phyloP scores from a whole-genome alignment of 441 rosid genomes.

The California macrophylla region DNA sequence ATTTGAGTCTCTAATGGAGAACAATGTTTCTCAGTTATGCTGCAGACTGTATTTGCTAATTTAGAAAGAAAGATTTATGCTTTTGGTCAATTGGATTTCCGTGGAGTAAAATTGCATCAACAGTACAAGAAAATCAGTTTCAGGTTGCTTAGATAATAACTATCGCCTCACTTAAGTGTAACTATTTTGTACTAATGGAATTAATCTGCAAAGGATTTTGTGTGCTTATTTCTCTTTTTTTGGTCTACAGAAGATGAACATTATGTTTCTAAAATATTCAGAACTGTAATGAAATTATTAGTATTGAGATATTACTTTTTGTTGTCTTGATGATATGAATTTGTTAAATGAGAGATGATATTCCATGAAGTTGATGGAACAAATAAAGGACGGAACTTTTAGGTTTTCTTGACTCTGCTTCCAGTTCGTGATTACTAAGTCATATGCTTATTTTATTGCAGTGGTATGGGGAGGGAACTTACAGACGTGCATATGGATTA shows the following conservation, averaged over 20 bases:
- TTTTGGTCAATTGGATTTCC: not conserved
- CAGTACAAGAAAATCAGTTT: not conserved
- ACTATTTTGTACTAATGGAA: too few species aligned
- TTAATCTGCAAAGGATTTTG: too few species aligned
- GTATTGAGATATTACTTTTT: not conserved
- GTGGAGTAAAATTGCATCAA: not conserved
- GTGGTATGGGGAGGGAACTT: slow-evolving; percentile 76
- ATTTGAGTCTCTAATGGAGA: not conserved
- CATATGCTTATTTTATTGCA: slow-evolving; percentile 24
- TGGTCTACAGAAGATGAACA: too few species aligned
- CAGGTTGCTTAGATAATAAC: not conserved
- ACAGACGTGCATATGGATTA: slow-evolving; percentile 48
- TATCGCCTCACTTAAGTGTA: too few species aligned
- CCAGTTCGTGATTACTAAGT: not conserved
- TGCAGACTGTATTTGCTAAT: not conserved
- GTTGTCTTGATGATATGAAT: not conserved
- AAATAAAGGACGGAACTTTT: too few species aligned
- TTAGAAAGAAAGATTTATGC: not conserved
- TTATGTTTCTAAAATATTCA: not conserved
- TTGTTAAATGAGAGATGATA: not conserved
- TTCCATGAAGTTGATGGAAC: not conserved
- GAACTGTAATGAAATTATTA: not conserved
- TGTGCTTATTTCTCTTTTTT: too few species aligned
- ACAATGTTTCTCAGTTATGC: not conserved
- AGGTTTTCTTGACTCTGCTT: not conserved